Evolutionary conservation across 768 basidiomycete genomes (phyloP).

Genomic region (Hericium rajendrae): DNA sequence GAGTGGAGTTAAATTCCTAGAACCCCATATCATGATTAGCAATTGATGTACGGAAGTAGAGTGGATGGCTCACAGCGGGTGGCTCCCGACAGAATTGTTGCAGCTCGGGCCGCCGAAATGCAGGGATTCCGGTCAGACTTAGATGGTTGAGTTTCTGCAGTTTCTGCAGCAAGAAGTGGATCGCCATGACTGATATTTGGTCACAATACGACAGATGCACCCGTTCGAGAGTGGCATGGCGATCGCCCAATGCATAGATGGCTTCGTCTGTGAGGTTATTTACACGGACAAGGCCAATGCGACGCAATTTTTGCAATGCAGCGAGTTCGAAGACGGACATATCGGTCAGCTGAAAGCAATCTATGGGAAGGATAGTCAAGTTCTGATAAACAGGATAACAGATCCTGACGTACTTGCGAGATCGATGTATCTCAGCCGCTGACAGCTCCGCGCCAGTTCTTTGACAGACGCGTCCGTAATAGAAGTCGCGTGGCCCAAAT

Average conservation of each 20-base stretch:
- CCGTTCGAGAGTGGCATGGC: conserved; percentile 81
- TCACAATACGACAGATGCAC: conserved; percentile 98
- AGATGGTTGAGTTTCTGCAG: conserved; percentile 90
- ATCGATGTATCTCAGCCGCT: conserved; percentile 88
- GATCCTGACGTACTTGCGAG: conserved; percentile 68
- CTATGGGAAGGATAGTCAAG: conserved; percentile 28
- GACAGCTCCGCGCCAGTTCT: conserved; percentile 76
- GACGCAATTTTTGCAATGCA: conserved; percentile 77
- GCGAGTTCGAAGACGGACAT: conserved; percentile 91
- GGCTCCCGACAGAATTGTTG: conserved; percentile 86
- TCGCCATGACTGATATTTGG: conserved; percentile 84
- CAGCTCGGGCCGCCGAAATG: conserved; percentile 77
- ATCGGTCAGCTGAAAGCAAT: conserved; percentile 83
- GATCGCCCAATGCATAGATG: conserved; percentile 78
- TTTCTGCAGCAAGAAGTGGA: conserved; percentile 82
- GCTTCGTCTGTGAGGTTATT: conserved; percentile 90
- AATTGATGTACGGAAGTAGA: not conserved
- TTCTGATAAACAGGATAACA: conserved; percentile 4
- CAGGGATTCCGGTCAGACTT: conserved; percentile 92
- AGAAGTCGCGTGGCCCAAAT: conserved; percentile 83
- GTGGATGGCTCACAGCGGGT: conserved; percentile 52
- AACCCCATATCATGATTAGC: conserved; percentile 1
- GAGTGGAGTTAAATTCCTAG: conserved; percentile 86
- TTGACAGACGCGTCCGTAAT: conserved; percentile 88
- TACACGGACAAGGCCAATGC: conserved; percentile 92